Evolutionary conservation across 2,329 filamentous ascomycete species (phyloP).

Genomic region (Fusarium clavum): DNA sequence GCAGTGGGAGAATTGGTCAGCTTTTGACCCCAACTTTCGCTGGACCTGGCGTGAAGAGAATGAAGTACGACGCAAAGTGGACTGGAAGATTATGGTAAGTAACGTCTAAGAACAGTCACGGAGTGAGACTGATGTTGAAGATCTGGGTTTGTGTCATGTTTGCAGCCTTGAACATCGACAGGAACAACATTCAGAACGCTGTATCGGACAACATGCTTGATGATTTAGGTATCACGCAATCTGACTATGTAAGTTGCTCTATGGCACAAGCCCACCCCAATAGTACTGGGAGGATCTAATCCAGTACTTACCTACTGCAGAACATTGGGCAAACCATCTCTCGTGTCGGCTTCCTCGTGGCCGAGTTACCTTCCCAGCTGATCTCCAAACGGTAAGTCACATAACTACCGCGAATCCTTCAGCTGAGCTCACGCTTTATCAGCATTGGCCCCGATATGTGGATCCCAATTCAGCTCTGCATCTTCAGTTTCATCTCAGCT

Average conservation of each 20-base stretch:
- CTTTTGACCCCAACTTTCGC: conserved; percentile 51
- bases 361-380: conserved; percentile 20
- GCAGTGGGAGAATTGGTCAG: conserved; percentile 52
- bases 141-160: conserved; percentile 44
- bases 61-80: conserved; percentile 50
- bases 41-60: conserved; percentile 53
- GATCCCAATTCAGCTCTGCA: conserved; percentile 60
- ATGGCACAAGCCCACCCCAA: neutral
- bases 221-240: conserved; percentile 39
- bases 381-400: conserved; percentile 14
- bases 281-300: no score
- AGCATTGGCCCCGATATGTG: conserved; percentile 60
- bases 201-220: conserved; percentile 53
- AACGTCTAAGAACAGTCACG: accelerated
- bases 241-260: conserved; percentile 8
- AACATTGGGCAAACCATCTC: conserved; percentile 33
- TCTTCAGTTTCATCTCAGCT: conserved; percentile 50
- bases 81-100: conserved; percentile 54
- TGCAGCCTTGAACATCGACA: conserved; percentile 53
- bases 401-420: accelerated
- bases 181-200: conserved; percentile 52
- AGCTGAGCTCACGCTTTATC: neutral
- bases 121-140: conserved; percentile 14
- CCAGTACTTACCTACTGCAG: neutral
- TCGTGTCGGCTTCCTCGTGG: conserved; percentile 26